These are phyloP conservation scores for Exophiala viscosa DNA, from an alignment of 2,329 filamentous ascomycete species.

Conservation along the genomic window DNA sequence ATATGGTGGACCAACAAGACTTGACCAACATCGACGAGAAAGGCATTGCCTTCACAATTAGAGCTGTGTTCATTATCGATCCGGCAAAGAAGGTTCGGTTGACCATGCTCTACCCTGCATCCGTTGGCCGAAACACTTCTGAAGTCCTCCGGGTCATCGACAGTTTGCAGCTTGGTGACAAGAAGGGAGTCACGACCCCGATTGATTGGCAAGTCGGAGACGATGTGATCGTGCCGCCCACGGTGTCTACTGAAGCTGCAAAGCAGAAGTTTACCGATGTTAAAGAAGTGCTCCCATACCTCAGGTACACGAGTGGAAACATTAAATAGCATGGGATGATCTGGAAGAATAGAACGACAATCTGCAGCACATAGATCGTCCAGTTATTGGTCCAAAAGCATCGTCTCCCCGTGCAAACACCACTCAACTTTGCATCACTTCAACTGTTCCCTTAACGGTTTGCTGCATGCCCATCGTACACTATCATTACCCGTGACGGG, in stretches of 20 bases:
- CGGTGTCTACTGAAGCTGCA: conserved; percentile 77
- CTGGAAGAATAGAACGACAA: background rate
- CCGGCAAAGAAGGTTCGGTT: conserved; percentile 89
- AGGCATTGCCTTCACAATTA: conserved; percentile 89
- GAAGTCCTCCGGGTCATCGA: conserved; percentile 77
- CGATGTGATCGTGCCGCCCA: conserved; percentile 87
- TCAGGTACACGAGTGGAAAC: conserved; percentile 22
- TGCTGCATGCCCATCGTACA: too few species aligned
- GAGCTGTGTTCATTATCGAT: conserved; percentile 92
- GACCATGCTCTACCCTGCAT: conserved; percentile 89
- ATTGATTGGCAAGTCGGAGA: conserved; percentile 88
- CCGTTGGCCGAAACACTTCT: conserved; percentile 76
- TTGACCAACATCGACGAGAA: conserved; percentile 75
- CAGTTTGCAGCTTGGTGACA: conserved; percentile 78
- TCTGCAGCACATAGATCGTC: background rate
- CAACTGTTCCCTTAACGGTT: too few species aligned
- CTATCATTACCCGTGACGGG: too few species aligned
- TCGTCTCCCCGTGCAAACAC: too few species aligned
- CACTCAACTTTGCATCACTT: too few species aligned
- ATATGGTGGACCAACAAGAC: conserved; percentile 82
- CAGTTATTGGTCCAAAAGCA: background rate
- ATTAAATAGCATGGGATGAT: conserved; percentile 3
- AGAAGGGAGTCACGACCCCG: conserved; percentile 80
- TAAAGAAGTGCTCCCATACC: conserved; percentile 56
- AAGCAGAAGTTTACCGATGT: conserved; percentile 80